phyloP scores from a whole-genome alignment of 2,329 filamentous ascomycete species.

The Calonectria multiphialidica region DNA sequence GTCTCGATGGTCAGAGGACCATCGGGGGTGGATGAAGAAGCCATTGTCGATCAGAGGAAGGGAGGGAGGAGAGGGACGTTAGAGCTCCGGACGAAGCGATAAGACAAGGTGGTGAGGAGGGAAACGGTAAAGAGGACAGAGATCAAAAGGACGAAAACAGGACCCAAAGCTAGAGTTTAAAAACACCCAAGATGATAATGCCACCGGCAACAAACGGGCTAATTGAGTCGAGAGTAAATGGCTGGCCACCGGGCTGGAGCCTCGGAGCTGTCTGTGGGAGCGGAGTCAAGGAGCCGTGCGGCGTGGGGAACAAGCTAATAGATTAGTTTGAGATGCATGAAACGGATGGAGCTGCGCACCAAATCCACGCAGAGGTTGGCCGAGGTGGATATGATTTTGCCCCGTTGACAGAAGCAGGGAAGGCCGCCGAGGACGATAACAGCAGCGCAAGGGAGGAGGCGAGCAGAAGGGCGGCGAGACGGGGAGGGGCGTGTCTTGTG shows the following conservation, averaged over 20 bases:
- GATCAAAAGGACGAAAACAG: not conserved
- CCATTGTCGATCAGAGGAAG: conserved; percentile 39
- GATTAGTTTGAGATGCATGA: not conserved
- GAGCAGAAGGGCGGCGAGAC: not conserved
- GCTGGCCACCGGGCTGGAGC: conserved; percentile 11
- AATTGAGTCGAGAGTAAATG: conserved; percentile 13
- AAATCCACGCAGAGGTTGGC: conserved; percentile 1
- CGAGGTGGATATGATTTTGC: not conserved
- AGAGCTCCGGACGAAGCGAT: conserved; percentile 12
- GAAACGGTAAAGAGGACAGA: not conserved
- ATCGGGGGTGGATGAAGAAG: conserved; percentile 34
- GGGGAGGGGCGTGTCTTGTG: conserved; percentile 21
- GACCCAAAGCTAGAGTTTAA: not conserved
- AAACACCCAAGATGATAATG: not conserved
- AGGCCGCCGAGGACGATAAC: not conserved
- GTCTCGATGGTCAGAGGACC: conserved; percentile 68
- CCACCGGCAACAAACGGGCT: not conserved
- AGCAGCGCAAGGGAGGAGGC: not conserved
- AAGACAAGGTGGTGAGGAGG: not conserved
- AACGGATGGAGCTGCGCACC: conserved; percentile 6
- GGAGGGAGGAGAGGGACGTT: not conserved
- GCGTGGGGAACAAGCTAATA: conserved; percentile 16
- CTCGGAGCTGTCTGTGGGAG: conserved; percentile 11
- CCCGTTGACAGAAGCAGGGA: not conserved
- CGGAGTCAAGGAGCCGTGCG: conserved; percentile 14